Conservation (phyloP, 192 early-diverging fungal species). For the Coemansia sp. region DNA sequence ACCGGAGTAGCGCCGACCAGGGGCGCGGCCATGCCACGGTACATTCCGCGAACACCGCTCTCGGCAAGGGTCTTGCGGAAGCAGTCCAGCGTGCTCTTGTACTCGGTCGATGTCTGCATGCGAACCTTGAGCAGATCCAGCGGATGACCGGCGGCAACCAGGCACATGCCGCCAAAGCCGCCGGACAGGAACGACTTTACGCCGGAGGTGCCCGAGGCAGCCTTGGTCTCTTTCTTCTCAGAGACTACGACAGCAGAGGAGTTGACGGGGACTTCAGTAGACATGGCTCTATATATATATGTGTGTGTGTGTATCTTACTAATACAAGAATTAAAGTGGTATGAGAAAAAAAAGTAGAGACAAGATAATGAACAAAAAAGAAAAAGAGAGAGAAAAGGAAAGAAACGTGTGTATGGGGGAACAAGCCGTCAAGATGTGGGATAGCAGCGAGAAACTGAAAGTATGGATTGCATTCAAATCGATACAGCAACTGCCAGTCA, state of each 20-base stretch:
- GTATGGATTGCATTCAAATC: too few relatives aligned
- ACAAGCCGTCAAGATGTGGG: not conserved
- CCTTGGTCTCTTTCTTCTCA: slow-evolving; percentile 14
- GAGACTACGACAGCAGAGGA: slow-evolving; percentile 3
- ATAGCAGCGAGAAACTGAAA: not conserved
- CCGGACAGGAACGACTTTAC: slow-evolving; percentile 91
- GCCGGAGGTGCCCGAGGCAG: slow-evolving; percentile 26
- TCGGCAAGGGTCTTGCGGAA: slow-evolving; percentile 87
- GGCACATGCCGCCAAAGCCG: slow-evolving; percentile 85
- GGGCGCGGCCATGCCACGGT: slow-evolving; percentile 94
- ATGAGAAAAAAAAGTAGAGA: too few relatives aligned
- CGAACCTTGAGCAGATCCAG: slow-evolving; percentile 94
- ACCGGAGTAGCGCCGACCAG: slow-evolving; percentile 93
- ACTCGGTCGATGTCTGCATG: slow-evolving; percentile 86
- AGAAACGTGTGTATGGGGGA: slow-evolving; percentile 1
- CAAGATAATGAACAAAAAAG: slow-evolving; percentile 1
- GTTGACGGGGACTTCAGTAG: slow-evolving; percentile 17
- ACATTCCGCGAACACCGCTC: slow-evolving; percentile 89
- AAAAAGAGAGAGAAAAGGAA: slow-evolving; percentile 12
- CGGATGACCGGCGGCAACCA: slow-evolving; percentile 74
- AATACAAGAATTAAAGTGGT: not conserved
- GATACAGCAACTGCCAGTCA: too few relatives aligned
- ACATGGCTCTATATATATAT: slow-evolving; percentile 24
- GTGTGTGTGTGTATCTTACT: slow-evolving; percentile 3
- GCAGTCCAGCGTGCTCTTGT: slow-evolving; percentile 88